phyloP scores from a whole-genome alignment of 2,329 filamentous ascomycete species.

The Hypoxylon sp. region DNA sequence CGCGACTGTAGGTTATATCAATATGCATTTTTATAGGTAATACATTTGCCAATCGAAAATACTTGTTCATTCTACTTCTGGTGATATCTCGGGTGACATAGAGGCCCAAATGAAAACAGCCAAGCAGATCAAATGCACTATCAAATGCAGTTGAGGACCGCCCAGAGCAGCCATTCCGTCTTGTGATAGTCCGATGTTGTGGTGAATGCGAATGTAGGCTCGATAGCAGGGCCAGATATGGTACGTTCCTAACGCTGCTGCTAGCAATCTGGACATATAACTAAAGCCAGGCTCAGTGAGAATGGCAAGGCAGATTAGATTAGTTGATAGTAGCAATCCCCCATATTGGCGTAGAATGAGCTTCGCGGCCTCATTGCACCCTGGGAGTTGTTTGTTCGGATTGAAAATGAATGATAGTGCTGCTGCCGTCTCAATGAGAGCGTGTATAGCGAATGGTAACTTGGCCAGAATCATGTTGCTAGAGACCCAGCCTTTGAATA shows the following conservation, averaged over 20 bases:
- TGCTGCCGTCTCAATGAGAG: conserved; percentile 59
- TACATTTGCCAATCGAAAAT: background rate
- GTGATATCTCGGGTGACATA: conserved; percentile 10
- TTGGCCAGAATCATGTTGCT: conserved; percentile 45
- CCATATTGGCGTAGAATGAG: conserved; percentile 65
- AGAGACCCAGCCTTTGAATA: background rate
- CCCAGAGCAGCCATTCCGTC: conserved; percentile 56
- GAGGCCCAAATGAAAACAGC: conserved; percentile 54
- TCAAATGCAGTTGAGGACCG: conserved; percentile 63
- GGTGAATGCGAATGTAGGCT: conserved; percentile 57
- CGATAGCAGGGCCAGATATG: conserved; percentile 65
- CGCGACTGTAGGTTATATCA: background rate
- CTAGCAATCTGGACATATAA: conserved; percentile 54
- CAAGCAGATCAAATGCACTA: conserved; percentile 59
- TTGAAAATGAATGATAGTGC: conserved; percentile 62
- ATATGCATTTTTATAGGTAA: background rate
- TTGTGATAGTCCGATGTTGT: conserved; percentile 34
- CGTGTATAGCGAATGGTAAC: conserved; percentile 58
- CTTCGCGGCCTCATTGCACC: conserved; percentile 57
- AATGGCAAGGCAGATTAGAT: conserved; percentile 60
- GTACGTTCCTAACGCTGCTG: conserved; percentile 62
- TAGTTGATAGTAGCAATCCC: conserved; percentile 62
- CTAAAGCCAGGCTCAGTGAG: conserved; percentile 53
- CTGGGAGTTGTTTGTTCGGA: conserved; percentile 61
- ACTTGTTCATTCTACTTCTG: background rate